Conservation (phyloP, 2,329 filamentous ascomycete genomes). For the Penicillium sp. region DNA sequence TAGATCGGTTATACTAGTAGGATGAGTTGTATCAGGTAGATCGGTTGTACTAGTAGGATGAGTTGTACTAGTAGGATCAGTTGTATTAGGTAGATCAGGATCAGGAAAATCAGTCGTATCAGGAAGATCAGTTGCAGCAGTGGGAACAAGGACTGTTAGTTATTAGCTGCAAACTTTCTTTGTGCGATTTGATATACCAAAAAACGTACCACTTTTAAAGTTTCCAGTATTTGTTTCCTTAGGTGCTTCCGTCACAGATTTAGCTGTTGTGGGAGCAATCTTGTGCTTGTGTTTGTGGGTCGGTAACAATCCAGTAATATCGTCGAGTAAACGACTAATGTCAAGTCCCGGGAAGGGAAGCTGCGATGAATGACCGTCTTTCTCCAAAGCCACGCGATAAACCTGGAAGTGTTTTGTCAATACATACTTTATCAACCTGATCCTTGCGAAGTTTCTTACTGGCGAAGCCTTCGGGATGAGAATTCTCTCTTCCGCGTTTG, state of each 20-base stretch:
- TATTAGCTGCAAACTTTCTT: background rate
- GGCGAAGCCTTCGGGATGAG: conserved; percentile 27
- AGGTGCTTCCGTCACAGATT: background rate
- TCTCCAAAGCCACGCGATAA: conserved; percentile 33
- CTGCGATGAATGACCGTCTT: conserved; percentile 30
- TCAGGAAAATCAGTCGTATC: background rate
- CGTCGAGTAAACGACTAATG: conserved; percentile 17
- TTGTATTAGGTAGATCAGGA: background rate
- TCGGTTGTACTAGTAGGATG: background rate
- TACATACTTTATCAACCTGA: background rate
- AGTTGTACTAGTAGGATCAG: background rate
- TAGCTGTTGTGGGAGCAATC: background rate
- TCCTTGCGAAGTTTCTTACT: conserved; percentile 22
- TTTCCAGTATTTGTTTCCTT: background rate
- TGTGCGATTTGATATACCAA: background rate
- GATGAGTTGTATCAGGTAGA: background rate
- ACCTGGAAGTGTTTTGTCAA: conserved; percentile 18
- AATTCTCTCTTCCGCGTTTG: conserved; percentile 27
- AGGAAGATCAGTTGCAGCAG: background rate
- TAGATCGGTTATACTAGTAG: background rate
- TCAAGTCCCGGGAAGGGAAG: conserved; percentile 29
- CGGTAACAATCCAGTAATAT: conserved; percentile 12
- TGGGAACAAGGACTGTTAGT: background rate
- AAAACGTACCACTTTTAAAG: background rate
- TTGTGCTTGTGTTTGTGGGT: background rate